These are phyloP conservation scores for Trichocomaceae sp. DNA, from an alignment of 2,329 filamentous ascomycete genomes.

Conservation along the genomic window DNA sequence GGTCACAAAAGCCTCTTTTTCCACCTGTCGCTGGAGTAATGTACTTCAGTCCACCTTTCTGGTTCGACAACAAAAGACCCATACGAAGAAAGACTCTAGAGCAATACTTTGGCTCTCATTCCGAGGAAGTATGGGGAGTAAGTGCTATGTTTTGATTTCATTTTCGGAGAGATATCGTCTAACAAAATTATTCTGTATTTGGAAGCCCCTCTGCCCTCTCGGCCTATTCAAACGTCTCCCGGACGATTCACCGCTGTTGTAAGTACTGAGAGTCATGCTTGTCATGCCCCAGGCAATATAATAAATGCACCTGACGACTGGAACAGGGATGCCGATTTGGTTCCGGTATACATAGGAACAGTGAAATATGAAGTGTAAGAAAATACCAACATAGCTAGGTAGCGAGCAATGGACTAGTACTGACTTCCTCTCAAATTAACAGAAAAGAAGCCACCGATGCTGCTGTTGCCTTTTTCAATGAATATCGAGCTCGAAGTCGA, in stretches of 20 bases:
- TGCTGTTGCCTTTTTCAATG: background rate
- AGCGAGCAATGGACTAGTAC: too few species aligned
- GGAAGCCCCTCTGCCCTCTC: background rate
- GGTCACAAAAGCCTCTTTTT: background rate
- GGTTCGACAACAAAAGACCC: background rate
- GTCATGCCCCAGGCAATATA: too few species aligned
- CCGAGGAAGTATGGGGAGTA: background rate
- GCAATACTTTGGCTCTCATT: background rate
- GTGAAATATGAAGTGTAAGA: slow-evolving; percentile 1
- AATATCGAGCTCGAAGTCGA: background rate
- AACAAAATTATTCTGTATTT: background rate
- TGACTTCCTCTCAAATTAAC: background rate
- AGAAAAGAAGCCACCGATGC: background rate
- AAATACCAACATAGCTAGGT: background rate
- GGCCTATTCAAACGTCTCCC: too few species aligned
- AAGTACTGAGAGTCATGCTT: too few species aligned
- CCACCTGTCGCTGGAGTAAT: background rate
- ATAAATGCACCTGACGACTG: too few species aligned
- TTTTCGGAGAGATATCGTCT: too few species aligned
- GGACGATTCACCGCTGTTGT: too few species aligned
- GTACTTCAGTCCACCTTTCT: background rate
- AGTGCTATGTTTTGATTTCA: background rate
- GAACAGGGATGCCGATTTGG: too few species aligned
- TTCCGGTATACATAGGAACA: background rate
- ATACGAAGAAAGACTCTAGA: background rate